phyloP scores from a whole-genome alignment of 192 early-diverging fungal species.

The Gamsiella multidivaricata region DNA sequence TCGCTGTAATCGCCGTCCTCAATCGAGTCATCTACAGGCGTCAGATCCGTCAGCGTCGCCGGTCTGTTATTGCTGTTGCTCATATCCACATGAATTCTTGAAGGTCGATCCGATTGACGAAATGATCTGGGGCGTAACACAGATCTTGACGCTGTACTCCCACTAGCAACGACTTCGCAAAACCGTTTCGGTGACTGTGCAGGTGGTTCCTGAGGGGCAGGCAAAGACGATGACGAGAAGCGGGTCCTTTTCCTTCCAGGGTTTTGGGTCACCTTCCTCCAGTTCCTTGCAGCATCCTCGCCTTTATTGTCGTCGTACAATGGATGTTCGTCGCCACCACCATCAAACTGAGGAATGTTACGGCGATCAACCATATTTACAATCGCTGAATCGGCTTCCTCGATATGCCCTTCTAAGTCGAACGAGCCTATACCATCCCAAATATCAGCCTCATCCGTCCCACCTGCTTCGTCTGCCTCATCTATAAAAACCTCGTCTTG shows the following conservation, averaged over 20 bases:
- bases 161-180: no score
- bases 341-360: constrained; percentile 46
- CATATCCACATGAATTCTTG: no score
- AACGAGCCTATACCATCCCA: constrained; percentile 15
- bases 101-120: no score
- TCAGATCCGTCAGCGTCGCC: no score
- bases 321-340: constrained; percentile 14
- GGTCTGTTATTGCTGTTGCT: no score
- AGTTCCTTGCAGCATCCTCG: neutral
- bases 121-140: no score
- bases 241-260: constrained; percentile 10
- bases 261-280: neutral
- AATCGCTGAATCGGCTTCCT: neutral
- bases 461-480: constrained; percentile 26
- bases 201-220: neutral
- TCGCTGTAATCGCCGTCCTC: no score
- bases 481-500: constrained; percentile 36
- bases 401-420: constrained; percentile 7
- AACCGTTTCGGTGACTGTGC: neutral
- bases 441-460: constrained; percentile 29
- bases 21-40: no score
- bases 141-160: no score
- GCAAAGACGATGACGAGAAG: constrained; percentile 1
- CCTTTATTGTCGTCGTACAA: neutral
- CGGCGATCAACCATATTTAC: neutral